Base-by-base conservation (phyloP, 169 alveolate species). In the Condylostoma magnum region DNA sequence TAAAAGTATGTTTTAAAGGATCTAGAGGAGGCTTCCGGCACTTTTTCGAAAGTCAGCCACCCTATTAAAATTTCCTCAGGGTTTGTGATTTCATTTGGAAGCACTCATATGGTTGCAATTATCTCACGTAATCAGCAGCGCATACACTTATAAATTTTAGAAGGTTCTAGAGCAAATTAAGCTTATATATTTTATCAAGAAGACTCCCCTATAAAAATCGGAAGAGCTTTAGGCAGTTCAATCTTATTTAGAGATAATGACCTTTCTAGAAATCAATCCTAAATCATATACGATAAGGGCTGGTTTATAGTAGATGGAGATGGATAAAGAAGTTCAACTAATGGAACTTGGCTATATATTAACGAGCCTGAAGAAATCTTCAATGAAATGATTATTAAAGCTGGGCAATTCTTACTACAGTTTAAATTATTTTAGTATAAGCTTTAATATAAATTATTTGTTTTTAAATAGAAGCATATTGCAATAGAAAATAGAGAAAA, bases 261-360 rank as follows among this genome's bases (percentile, higher is more conserved):
- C 18, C 43, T 83, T 15, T 67, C 82, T 36, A 33, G 90, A 27
- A 38, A 71, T 18, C 77, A 83, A 33, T 83, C 79, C 33, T 48
- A 74, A n/a, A 30, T 31, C 18, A 46, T 20, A 30, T 72, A 52
- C 33, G 76, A 82, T n/a, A 81, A 84, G 20, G 79, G 79, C 8
- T 86, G 93, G 90, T 57, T 50, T 22, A 30, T 86, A 22, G 77
- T 37, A 50, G 93, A 86, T 74, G 93, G 93, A 8, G 78, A 82
- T 60, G 71, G 79, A 27, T 37, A 57, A 6, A 82, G 80, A 69
- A 54, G 48, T 25, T 76, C 87, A 31, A 86, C 90, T 1, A 86
- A 86, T 77, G 93, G 89, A 22, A 86, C 93, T 30, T 86, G 93
- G 90, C 68, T 82, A 30, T 86, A 71, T 60, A 69, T 72, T 18